Percentiles rank a stretch among this genome's conserved stretches.
Conservation (phyloP, 345 rosid species). For the Populus euphratica region DNA sequence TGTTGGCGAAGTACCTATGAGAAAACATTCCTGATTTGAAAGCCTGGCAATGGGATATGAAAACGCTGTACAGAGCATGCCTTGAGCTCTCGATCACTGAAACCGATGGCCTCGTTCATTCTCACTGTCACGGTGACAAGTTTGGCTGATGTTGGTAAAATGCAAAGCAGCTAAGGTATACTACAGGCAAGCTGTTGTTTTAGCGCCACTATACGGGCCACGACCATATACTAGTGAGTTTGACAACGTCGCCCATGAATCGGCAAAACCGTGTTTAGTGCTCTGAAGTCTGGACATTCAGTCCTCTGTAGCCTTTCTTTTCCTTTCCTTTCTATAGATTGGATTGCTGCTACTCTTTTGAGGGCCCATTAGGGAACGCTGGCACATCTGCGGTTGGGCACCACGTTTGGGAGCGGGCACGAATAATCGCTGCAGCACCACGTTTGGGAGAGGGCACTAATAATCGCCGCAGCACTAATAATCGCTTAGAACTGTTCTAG, state of each 20-base stretch:
- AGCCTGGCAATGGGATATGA: conserved; percentile 39
- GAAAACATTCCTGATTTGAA: conserved; percentile 42
- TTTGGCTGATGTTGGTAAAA: background rate
- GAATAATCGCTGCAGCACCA: too few species aligned
- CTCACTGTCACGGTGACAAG: background rate
- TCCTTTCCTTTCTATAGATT: too few species aligned
- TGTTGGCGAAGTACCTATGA: conserved; percentile 50
- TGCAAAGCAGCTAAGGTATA: background rate
- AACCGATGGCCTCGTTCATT: conserved; percentile 39
- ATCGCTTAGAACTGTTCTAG: too few species aligned
- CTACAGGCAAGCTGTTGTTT: background rate
- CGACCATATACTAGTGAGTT: background rate
- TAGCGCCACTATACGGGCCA: background rate
- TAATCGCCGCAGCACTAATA: too few species aligned
- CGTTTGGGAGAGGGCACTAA: too few species aligned
- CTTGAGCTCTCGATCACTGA: conserved; percentile 18
- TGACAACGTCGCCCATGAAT: background rate
- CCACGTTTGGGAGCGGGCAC: too few species aligned
- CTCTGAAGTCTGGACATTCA: background rate
- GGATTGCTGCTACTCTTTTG: too few species aligned
- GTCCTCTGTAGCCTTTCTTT: too few species aligned
- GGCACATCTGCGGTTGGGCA: too few species aligned
- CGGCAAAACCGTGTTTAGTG: background rate
- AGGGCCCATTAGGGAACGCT: too few species aligned
- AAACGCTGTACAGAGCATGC: conserved; percentile 34